These are phyloP conservation scores for Talaromyces pinophilus DNA, from an alignment of 2,329 filamentous ascomycete species.

Conservation along the genomic window DNA sequence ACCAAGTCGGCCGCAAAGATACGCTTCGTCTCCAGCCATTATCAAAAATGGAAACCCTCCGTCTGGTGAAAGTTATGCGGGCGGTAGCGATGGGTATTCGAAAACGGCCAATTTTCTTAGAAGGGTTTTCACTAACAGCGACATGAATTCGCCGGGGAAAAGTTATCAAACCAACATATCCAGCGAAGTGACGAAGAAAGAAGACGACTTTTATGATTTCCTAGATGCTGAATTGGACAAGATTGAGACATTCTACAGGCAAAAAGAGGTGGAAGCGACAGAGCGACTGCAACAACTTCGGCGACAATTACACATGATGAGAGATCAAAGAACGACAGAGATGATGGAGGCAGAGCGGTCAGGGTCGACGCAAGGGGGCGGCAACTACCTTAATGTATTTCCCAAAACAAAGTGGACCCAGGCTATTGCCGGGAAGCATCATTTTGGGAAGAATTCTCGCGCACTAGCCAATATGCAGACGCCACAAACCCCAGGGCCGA, in stretches of 20 bases:
- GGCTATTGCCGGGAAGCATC: slow-evolving; percentile 48
- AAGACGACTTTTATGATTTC: slow-evolving; percentile 85
- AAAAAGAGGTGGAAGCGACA: slow-evolving; percentile 83
- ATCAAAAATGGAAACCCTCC: not conserved
- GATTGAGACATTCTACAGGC: slow-evolving; percentile 84
- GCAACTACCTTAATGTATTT: slow-evolving; percentile 28
- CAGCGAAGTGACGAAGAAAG: slow-evolving; percentile 68
- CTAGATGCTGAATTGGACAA: slow-evolving; percentile 84
- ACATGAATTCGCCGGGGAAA: slow-evolving; percentile 43
- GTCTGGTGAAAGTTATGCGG: not conserved
- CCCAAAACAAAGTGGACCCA: slow-evolving; percentile 38
- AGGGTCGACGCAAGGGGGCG: slow-evolving; percentile 27
- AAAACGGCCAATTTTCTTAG: slow-evolving; percentile 39
- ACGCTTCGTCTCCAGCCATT: slow-evolving; percentile 17
- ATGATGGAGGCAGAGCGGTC: slow-evolving; percentile 51
- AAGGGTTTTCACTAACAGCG: slow-evolving; percentile 43
- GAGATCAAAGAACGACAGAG: slow-evolving; percentile 76
- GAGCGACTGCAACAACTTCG: slow-evolving; percentile 69
- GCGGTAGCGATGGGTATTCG: slow-evolving; percentile 16
- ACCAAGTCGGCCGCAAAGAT: slow-evolving; percentile 14
- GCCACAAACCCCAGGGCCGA: slow-evolving; percentile 38
- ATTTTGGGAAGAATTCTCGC: slow-evolving; percentile 59
- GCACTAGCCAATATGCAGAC: slow-evolving; percentile 50
- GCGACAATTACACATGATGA: slow-evolving; percentile 89
- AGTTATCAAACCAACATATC: slow-evolving; percentile 58